Percentiles rank a stretch among this genome's conserved stretches.
Conservation (phyloP, 352 stramenopile species). For the Aphanomyces invadans region DNA sequence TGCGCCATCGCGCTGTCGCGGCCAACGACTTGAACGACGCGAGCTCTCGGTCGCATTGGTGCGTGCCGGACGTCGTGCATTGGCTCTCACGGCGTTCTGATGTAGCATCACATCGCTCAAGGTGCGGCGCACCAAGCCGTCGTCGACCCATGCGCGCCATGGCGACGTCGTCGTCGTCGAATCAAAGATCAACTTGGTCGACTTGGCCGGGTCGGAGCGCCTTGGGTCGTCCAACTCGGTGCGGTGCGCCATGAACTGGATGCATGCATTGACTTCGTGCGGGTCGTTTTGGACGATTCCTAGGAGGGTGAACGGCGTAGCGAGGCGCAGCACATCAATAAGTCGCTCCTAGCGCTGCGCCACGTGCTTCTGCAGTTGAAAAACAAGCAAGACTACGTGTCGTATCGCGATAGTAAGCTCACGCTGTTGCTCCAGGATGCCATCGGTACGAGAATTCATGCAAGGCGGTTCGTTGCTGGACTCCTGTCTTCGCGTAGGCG, state of each 20-base stretch:
- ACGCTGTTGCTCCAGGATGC: conserved; percentile 72
- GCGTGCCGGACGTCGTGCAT: too few species aligned
- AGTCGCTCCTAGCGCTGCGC: conserved; percentile 62
- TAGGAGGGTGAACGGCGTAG: conserved; percentile 21
- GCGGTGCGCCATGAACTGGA: too few species aligned
- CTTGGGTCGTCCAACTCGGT: conserved; percentile 45
- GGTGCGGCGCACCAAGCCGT: not conserved
- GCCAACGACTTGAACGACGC: conserved; percentile 21
- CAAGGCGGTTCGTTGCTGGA: too few species aligned
- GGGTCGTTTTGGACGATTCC: not conserved
- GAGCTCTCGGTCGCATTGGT: conserved; percentile 20
- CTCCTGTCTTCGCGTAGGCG: not conserved
- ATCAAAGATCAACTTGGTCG: conserved; percentile 37
- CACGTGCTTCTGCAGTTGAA: conserved; percentile 62
- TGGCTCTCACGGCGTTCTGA: too few species aligned
- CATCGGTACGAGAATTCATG: conserved; percentile 9
- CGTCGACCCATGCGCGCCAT: not conserved
- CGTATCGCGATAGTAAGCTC: conserved; percentile 80
- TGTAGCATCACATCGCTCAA: conserved; percentile 19
- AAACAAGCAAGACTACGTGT: conserved; percentile 74
- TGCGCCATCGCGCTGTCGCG: conserved; percentile 13
- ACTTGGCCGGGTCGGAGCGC: conserved; percentile 71
- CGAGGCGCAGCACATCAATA: conserved; percentile 76
- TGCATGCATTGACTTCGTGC: too few species aligned
- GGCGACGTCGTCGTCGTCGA: not conserved